phyloP scores from a whole-genome alignment of 805 yeast genomes.

The Priceomyces medius region DNA sequence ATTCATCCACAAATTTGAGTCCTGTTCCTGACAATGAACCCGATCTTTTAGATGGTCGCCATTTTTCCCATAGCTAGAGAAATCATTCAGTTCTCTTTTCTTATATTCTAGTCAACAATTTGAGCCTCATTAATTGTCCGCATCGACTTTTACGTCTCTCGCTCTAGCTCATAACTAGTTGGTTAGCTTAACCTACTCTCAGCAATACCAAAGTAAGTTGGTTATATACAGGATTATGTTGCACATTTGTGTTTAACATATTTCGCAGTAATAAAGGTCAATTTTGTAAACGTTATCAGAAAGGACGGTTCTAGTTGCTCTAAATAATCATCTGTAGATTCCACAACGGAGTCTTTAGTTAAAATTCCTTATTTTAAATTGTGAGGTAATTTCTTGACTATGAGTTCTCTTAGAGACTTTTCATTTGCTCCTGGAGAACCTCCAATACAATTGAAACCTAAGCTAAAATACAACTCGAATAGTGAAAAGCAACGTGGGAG shows the following conservation, averaged over 20 bases:
- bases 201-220: too few relatives aligned
- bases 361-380: too few relatives aligned
- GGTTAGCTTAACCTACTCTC: too few relatives aligned
- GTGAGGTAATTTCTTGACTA: not conserved
- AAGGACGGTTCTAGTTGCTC: too few relatives aligned
- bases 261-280: constrained; percentile 1
- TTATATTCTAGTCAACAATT: too few relatives aligned
- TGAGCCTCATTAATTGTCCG: too few relatives aligned
- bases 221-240: not conserved
- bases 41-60: not conserved
- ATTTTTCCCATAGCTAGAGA: not conserved
- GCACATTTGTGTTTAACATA: not conserved
- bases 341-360: too few relatives aligned
- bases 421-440: not conserved
- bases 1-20: not conserved
- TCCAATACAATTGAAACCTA: not conserved
- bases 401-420: not conserved
- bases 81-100: too few relatives aligned
- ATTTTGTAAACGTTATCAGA: not conserved
- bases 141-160: too few relatives aligned
- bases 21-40: not conserved
- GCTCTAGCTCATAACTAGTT: too few relatives aligned
- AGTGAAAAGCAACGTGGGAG: not conserved
- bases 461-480: not conserved
- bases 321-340: too few relatives aligned